A percentile compares a stretch with the other conserved stretches of the same genome.
phyloP scores from a whole-genome alignment of 2,329 filamentous ascomycete genomes.

The Ascochyta koolunga region DNA sequence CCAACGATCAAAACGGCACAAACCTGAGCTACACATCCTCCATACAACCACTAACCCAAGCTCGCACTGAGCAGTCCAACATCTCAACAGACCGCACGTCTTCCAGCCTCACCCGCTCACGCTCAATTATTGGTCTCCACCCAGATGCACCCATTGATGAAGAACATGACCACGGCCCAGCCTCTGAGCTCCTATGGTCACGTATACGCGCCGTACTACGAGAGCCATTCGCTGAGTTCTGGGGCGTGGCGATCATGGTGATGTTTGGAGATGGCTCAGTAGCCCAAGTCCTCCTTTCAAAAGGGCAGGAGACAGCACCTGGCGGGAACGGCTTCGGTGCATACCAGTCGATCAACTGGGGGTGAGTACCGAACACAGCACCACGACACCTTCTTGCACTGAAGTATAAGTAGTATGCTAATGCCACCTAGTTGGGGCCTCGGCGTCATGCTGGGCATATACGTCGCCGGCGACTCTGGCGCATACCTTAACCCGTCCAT shows the following conservation, averaged over 20 bases:
- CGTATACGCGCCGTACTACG: constrained; percentile 46
- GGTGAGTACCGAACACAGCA: constrained; percentile 24
- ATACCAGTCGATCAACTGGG: constrained; percentile 53
- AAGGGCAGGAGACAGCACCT: constrained; percentile 47
- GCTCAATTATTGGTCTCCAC: constrained; percentile 45
- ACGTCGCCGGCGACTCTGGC: constrained; percentile 68
- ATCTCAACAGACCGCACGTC: constrained; percentile 29
- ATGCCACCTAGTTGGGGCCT: constrained; percentile 42
- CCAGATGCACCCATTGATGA: constrained; percentile 51
- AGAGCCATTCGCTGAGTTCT: constrained; percentile 55
- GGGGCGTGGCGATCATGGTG: constrained; percentile 50
- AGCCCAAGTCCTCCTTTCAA: constrained; percentile 51
- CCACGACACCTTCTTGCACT: background rate
- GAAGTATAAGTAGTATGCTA: background rate
- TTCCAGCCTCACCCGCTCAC: constrained; percentile 28
- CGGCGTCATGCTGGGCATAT: constrained; percentile 59
- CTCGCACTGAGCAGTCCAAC: constrained; percentile 26
- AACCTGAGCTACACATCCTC: constrained; percentile 21
- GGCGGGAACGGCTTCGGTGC: constrained; percentile 51
- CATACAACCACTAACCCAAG: constrained; percentile 21
- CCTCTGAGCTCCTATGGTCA: constrained; percentile 48
- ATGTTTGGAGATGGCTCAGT: constrained; percentile 54
- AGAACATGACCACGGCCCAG: constrained; percentile 47
- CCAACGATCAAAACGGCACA: constrained; percentile 15
- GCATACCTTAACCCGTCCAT: constrained; percentile 71